Base-by-base conservation (phyloP, 257 asterid genomes). In the Solanum piurae region DNA sequence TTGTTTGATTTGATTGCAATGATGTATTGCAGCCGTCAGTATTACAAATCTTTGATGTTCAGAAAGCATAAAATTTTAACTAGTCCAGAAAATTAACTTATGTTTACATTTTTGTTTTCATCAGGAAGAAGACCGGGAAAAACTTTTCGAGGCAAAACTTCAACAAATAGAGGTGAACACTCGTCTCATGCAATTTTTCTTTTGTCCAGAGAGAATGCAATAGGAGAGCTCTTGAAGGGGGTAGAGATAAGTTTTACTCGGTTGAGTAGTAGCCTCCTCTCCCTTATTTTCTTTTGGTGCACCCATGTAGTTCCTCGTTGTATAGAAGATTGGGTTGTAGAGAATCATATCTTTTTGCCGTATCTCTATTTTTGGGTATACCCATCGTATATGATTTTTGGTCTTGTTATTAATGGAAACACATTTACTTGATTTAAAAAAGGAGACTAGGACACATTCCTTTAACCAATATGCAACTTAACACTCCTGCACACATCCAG, bases 91-190 rank as follows among this genome's bases (percentile, higher is more conserved):
- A 77, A 73, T 52, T 52, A 46, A 73, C 31, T 85, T 46, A 85
- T 73, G 46, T 86, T 87, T 80, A 85, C 74, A 20, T 86, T 86
- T 87, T 77, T 83, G 80, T 88, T 91, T 73, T 92, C 76, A 79
- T 49, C 40, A 97, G 99, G 98, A 93, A 89, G 98, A 97, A 92
- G 99, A 97, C 66, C 94, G 92, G 86, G 94, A 95, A 86, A 95
- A 93, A 95, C 98, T 97, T 88, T 95, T 95, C 66, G 96, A 94
- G 94, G 96, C 98, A 93, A 97, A 97, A 91, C 98, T 95, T 88
- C 99, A 93, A 87, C 99, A 96, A 85, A 97, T 97, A 91, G 99
- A 97, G 94, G 99, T 97, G 90, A 93, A 91, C 86, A 71, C 38
- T 86, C 85, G 34, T 75, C 46, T 62, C n/a, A 10, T 49, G 11